Percentiles rank a stretch among this genome's conserved stretches.
Evolutionary conservation across 352 stramenopile genomes (phyloP).

Genomic region (Thraustochytrium sp.): DNA sequence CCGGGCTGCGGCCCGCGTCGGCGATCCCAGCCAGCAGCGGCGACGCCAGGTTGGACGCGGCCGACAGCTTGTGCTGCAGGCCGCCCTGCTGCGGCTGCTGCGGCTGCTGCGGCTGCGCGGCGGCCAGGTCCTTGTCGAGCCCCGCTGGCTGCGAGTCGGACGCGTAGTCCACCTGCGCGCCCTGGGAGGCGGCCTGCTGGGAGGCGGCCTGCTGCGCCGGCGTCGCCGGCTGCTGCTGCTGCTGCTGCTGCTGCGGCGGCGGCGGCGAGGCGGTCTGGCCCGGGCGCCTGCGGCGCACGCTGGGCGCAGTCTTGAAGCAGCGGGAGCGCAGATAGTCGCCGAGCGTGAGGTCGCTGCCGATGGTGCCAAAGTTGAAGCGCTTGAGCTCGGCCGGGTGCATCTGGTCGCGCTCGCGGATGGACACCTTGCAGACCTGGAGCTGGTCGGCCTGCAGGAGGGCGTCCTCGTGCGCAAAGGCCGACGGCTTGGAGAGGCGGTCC

Average conservation of each 20-base stretch:
- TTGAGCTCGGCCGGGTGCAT: not conserved
- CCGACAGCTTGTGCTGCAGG: too few relatives aligned
- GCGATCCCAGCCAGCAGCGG: too few relatives aligned
- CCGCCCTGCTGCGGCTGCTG: too few relatives aligned
- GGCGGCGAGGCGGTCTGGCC: not conserved
- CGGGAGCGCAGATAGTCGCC: constrained; percentile 18
- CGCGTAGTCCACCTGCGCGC: too few relatives aligned
- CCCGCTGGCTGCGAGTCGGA: too few relatives aligned
- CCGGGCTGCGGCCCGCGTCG: too few relatives aligned
- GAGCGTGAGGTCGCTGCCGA: constrained; percentile 29
- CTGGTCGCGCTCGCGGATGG: not conserved
- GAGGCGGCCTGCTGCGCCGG: not conserved
- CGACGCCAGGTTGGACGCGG: too few relatives aligned
- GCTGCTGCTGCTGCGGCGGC: not conserved
- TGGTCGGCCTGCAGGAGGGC: not conserved
- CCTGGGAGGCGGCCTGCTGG: too few relatives aligned
- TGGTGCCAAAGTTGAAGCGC: not conserved
- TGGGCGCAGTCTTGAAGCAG: constrained; percentile 28
- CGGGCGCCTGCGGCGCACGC: not conserved
- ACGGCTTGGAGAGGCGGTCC: not conserved
- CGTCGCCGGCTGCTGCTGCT: not conserved
- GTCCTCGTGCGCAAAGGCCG: not conserved
- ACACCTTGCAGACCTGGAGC: not conserved
- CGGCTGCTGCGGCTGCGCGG: too few relatives aligned
- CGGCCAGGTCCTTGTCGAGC: too few relatives aligned